Evolutionary conservation across 106 monocot species (phyloP).

Genomic region (Agapanthus africanus): DNA sequence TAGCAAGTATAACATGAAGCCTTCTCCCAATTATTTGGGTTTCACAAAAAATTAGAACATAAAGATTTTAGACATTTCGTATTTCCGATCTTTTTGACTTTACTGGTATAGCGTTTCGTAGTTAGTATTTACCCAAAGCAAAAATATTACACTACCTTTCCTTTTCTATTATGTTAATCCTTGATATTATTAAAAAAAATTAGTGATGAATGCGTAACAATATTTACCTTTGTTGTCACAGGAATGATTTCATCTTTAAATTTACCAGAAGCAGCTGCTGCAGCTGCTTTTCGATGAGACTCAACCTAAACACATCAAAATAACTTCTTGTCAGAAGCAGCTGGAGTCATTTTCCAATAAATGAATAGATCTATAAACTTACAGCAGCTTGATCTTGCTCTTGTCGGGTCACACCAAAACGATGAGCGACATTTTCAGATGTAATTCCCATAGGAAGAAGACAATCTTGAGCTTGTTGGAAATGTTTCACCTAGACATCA

Average conservation of each 20-base stretch:
- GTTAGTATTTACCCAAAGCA: background rate
- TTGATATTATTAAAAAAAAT: background rate
- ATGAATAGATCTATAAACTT: constrained; percentile 16
- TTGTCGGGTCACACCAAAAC: constrained; percentile 67
- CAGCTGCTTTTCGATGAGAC: constrained; percentile 90
- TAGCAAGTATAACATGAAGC: background rate
- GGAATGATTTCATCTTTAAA: constrained; percentile 98
- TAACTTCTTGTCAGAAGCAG: background rate
- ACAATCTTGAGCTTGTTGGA: constrained; percentile 64
- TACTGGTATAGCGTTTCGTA: too few relatives aligned
- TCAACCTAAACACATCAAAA: constrained; percentile 52
- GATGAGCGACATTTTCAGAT: constrained; percentile 78
- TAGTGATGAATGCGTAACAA: background rate
- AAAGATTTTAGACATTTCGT: too few relatives aligned
- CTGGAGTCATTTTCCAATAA: background rate
- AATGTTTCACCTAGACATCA: constrained; percentile 27
- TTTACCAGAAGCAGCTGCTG: constrained; percentile 82
- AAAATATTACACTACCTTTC: background rate
- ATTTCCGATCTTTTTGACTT: too few relatives aligned
- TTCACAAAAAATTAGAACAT: background rate
- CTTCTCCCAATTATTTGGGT: background rate
- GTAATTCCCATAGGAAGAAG: constrained; percentile 91
- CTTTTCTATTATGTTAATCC: background rate
- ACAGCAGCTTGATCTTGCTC: constrained; percentile 92
- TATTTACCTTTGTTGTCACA: constrained; percentile 71